Conservation (phyloP, 2,329 filamentous ascomycete genomes). For the Canariomyces notabilis region DNA sequence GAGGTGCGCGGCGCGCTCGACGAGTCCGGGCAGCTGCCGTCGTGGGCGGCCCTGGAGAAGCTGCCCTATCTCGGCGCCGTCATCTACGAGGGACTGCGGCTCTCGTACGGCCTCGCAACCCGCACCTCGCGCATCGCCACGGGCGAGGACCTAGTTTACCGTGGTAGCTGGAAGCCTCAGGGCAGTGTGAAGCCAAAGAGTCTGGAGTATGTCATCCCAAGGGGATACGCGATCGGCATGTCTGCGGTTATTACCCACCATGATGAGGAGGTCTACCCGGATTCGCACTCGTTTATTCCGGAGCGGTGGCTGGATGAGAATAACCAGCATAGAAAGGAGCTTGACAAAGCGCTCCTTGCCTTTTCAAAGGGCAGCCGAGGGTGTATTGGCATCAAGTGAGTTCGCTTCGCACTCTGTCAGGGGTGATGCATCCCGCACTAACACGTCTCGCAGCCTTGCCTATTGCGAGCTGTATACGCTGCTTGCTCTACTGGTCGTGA, state of each 20-base stretch:
- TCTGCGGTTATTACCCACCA: background rate
- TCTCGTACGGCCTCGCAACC: conserved; percentile 3
- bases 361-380: background rate
- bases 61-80: conserved; percentile 1
- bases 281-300: conserved; percentile 1
- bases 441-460: background rate
- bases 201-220: background rate
- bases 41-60: background rate
- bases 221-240: background rate
- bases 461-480: conserved; percentile 1
- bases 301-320: conserved; percentile 2
- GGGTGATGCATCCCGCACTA: background rate
- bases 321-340: background rate
- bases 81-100: conserved; percentile 3
- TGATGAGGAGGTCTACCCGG: background rate
- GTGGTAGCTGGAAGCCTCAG: background rate
- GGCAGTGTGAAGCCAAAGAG: background rate
- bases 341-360: background rate
- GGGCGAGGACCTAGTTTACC: background rate
- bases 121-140: background rate
- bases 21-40: background rate
- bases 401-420: background rate
- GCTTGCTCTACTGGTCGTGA: background rate
- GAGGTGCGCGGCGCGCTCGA: background rate
- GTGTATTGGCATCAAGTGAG: conserved; percentile 4